Evolutionary conservation across 139 green algal species (phyloP), one percentile per base, ranked within the genome.

Genomic region (Mesotaenium endlicherianum): DNA sequence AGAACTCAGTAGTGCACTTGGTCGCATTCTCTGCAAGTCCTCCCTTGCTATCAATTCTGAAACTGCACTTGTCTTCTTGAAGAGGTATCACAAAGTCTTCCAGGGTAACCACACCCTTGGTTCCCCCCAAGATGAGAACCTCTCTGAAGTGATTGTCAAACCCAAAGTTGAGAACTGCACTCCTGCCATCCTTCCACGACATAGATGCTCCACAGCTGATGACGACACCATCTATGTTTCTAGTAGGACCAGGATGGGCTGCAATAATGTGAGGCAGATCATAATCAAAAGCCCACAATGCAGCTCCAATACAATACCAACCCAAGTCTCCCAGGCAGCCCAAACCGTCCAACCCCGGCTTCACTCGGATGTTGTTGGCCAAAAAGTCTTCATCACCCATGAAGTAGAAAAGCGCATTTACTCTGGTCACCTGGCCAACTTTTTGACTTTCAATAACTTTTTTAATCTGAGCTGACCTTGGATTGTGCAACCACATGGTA

Each of bases 401-500:
- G 43, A 84, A 64, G 43, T 36, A 59, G 77, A 76, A 75, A 53
- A 34, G 17, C 34, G 57, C 31, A 20, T 77, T 64, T 41, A 84
- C 57, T 31, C 43, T 40, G 26, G 20, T 84, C 8, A 60, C 57
- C 41, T 30, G 41, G 20, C 77, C 77, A 57, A 84, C 44, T 3
- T 2, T 20, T n/a, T 49, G 1, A 1, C 44, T 6, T 4, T 84
- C 64, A 17, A 84, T 40, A 11, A 36, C 43, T 16, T 20, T 1
- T 30, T 36, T 53, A 26, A 78, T 85, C n/a, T 30, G 16, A 39
- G 39, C 69, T 41, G 64, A 26, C 26, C 79, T 60, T 16, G 79
- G 60, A 36, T 85, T 78, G 69, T 85, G 79, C 60, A 85, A 67
- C 60, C 60, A 85, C 79, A 85, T 85, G 31, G 64, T 85, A 30